Evolutionary conservation across 1,139 yeast genomes (phyloP), one percentile per base, ranked within the genome.

Genomic region (Kluyveromyces sp.): DNA sequence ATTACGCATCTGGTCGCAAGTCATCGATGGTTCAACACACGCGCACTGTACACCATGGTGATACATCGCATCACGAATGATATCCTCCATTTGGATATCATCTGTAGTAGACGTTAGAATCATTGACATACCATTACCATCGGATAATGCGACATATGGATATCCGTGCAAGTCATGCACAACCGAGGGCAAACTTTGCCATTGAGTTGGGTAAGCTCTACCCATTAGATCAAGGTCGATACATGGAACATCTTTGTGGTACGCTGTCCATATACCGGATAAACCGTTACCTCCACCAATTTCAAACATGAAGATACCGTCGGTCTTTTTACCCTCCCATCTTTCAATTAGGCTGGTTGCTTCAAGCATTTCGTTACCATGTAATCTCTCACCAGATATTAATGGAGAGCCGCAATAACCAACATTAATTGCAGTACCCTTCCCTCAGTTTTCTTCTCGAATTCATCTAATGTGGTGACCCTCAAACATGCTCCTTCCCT

Each of bases 401-500:
- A 77, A 70, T 1, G 78, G 78, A 1, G 77, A 70, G 0, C 78
- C 78, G 31, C 72, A 73, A 52, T 61, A 65, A 7, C 74, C 74
- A 25, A 66, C 70, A n/a, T 69, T 57, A 27, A 68, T 63, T 8
- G 70, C 64, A 27, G 53, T 51, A 4, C 71, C 70, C 26, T 66
- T 10, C 60, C 69, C 28, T 52, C 55, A 26, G 54, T 50, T 42
- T 60, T 55, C 26, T 55, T 55, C 2, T 49, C 43, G 15, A 64
- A 56, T 48, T 66, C 70, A 25, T 60, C 57, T 15, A 65, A 52
- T 45, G 69, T 70, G 40, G 70, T 61, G 10, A 73, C 70, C 40
- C 50, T 61, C 37, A 72, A 57, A 1, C 47, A 49, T 21, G 60
- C 63, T 2, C 77, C 77, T 2, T 54, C 46, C 35, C 67, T 53